Percentiles rank a stretch among this genome's conserved stretches.
phyloP scores from a whole-genome alignment of 75 land plant genomes.

The Isoetes taiwanensis region DNA sequence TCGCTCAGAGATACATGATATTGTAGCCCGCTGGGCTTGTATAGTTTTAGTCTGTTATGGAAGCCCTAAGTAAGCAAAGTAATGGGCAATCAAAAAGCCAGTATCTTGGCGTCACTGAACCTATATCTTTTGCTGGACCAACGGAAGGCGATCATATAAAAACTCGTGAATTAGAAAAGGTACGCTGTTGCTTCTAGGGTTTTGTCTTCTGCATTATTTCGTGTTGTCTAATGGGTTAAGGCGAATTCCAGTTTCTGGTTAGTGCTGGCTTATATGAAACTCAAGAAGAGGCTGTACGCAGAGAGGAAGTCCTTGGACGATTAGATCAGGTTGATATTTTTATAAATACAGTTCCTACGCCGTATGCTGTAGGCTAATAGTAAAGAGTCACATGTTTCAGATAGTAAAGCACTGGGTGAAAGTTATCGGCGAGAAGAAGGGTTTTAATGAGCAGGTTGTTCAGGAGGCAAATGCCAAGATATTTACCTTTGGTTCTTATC shows the following conservation, averaged over 20 bases:
- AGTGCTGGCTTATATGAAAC: not conserved
- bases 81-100: conserved; percentile 36
- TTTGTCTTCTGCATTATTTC: too few species aligned
- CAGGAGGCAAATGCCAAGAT: not conserved
- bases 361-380: too few species aligned
- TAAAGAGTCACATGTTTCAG: too few species aligned
- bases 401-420: conserved; percentile 1
- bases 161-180: conserved; percentile 72
- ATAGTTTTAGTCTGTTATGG: too few species aligned
- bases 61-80: too few species aligned
- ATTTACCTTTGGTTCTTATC: conserved; percentile 6
- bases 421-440: not conserved
- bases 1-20: too few species aligned
- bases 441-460: not conserved
- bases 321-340: conserved; percentile 5
- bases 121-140: conserved; percentile 75
- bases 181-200: too few species aligned
- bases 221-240: too few species aligned
- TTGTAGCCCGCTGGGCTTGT: too few species aligned
- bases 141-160: conserved; percentile 52
- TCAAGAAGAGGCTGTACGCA: not conserved
- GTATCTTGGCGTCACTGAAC: conserved; percentile 76
- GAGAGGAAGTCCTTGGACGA: not conserved
- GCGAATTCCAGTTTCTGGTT: not conserved
- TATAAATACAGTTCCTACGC: too few species aligned